A percentile compares a stretch with the other conserved stretches of the same genome.
Conservation (phyloP, 148 eudicot species). For the Bassia scoparia region DNA sequence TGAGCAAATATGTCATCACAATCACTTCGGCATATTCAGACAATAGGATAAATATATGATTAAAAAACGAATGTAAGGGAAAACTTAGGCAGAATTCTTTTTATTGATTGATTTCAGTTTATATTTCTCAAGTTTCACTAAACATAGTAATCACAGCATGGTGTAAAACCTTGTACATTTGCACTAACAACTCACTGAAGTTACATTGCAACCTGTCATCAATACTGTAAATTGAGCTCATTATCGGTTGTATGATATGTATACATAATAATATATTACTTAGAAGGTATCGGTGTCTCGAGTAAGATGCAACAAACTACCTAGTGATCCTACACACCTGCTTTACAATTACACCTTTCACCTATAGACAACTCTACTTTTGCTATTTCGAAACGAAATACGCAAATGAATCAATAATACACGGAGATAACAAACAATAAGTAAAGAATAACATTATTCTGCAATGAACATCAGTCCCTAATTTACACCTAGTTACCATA, state of each 20-base stretch:
- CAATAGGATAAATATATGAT: too few relatives aligned
- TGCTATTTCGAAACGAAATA: conserved; percentile 14
- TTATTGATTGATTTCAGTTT: too few relatives aligned
- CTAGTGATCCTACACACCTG: conserved; percentile 25
- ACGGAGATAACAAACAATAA: not conserved
- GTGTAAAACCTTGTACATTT: too few relatives aligned
- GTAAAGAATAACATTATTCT: not conserved
- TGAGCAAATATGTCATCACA: too few relatives aligned
- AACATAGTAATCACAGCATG: too few relatives aligned
- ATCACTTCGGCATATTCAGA: too few relatives aligned
- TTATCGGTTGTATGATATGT: not conserved
- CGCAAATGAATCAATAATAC: conserved; percentile 17
- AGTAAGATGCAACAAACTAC: conserved; percentile 20
- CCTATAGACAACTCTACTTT: conserved; percentile 23
- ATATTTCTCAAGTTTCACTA: too few relatives aligned
- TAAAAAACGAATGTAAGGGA: too few relatives aligned
- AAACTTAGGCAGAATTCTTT: too few relatives aligned
- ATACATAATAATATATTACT: conserved; percentile 12
- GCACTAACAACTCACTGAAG: too few relatives aligned
- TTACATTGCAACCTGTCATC: too few relatives aligned
- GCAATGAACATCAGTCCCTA: not conserved
- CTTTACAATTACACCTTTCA: conserved; percentile 28
- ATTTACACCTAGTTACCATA: not conserved
- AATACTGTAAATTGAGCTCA: not conserved
- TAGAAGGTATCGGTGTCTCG: not conserved